A percentile compares a stretch with the other conserved stretches of the same genome.
Conservation (phyloP, 352 stramenopile genomes). For the Globisporangium spiculum region DNA sequence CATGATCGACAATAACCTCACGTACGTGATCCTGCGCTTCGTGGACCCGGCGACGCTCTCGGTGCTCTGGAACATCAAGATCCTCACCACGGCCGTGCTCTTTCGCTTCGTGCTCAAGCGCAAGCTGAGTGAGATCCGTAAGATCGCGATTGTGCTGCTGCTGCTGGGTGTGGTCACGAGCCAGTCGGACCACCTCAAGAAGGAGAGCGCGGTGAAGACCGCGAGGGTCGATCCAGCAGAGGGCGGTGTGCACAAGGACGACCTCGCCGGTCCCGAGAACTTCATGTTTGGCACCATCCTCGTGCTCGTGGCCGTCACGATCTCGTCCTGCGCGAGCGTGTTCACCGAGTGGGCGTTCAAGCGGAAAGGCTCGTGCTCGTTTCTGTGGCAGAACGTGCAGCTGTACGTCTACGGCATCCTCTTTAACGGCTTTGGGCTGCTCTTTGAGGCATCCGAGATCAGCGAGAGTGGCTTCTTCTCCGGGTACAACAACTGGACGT, state of each 20-base stretch:
- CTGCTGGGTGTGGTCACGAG: slow-evolving; percentile 79
- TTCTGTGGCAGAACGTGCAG: slow-evolving; percentile 83
- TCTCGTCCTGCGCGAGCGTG: slow-evolving; percentile 82
- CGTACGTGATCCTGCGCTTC: slow-evolving; percentile 85
- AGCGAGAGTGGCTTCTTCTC: slow-evolving; percentile 60
- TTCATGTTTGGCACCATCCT: slow-evolving; percentile 55
- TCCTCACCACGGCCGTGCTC: slow-evolving; percentile 80
- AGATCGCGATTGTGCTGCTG: slow-evolving; percentile 72
- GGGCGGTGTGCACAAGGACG: slow-evolving; percentile 9
- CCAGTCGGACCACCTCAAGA: slow-evolving; percentile 65
- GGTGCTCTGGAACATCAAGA: slow-evolving; percentile 89
- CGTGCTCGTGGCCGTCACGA: slow-evolving; percentile 65
- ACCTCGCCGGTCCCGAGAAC: slow-evolving; percentile 23
- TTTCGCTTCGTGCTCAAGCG: slow-evolving; percentile 83
- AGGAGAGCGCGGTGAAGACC: slow-evolving; percentile 24
- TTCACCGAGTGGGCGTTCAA: slow-evolving; percentile 87
- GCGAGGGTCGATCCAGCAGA: slow-evolving; percentile 13
- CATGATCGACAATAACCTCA: slow-evolving; percentile 88
- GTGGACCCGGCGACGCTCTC: slow-evolving; percentile 84
- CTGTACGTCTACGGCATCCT: slow-evolving; percentile 81
- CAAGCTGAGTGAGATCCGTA: slow-evolving; percentile 62
- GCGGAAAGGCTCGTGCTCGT: slow-evolving; percentile 64
- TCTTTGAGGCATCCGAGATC: slow-evolving; percentile 51
- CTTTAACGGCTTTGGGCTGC: slow-evolving; percentile 69
- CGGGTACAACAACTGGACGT: slow-evolving; percentile 80